Conservation (phyloP, 2,329 filamentous ascomycete species). For the Cadophora gregata region DNA sequence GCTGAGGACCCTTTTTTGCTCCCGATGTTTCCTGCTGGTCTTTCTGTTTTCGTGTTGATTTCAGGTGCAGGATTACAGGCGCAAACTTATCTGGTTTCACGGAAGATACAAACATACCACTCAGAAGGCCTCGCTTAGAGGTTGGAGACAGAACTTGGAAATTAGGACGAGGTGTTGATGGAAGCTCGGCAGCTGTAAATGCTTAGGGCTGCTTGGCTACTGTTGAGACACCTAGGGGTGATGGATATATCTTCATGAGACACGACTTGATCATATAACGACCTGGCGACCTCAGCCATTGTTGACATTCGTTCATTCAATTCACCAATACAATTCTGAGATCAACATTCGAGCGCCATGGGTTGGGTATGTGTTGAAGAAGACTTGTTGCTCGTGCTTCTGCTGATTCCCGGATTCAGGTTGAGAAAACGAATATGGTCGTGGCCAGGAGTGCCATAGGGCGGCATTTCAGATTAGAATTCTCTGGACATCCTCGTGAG, state of each 20-base stretch:
- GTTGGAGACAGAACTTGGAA: slow-evolving; percentile 2
- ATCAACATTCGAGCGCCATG: slow-evolving; percentile 35
- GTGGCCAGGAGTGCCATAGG: slow-evolving; percentile 72
- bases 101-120: slow-evolving; percentile 23
- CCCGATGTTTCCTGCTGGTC: slow-evolving; percentile 14
- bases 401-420: slow-evolving; percentile 30
- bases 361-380: slow-evolving; percentile 39
- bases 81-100: slow-evolving; percentile 28
- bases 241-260: slow-evolving; percentile 23
- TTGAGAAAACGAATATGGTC: slow-evolving; percentile 43
- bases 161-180: slow-evolving; percentile 7
- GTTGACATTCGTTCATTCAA: slow-evolving; percentile 7
- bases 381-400: not conserved
- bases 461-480: slow-evolving; percentile 79
- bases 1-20: slow-evolving; percentile 12
- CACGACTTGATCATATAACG: slow-evolving; percentile 28
- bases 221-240: slow-evolving; percentile 15
- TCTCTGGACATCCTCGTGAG: slow-evolving; percentile 70
- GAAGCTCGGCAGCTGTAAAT: slow-evolving; percentile 10
- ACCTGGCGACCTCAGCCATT: not conserved
- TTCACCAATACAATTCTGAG: slow-evolving; percentile 21
- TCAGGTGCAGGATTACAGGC: slow-evolving; percentile 8
- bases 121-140: slow-evolving; percentile 24
- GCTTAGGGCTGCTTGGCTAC: not conserved
- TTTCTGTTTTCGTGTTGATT: slow-evolving; percentile 5